Evolutionary conservation across 768 basidiomycete species (phyloP).

Genomic region (Auriscalpium microsporum): DNA sequence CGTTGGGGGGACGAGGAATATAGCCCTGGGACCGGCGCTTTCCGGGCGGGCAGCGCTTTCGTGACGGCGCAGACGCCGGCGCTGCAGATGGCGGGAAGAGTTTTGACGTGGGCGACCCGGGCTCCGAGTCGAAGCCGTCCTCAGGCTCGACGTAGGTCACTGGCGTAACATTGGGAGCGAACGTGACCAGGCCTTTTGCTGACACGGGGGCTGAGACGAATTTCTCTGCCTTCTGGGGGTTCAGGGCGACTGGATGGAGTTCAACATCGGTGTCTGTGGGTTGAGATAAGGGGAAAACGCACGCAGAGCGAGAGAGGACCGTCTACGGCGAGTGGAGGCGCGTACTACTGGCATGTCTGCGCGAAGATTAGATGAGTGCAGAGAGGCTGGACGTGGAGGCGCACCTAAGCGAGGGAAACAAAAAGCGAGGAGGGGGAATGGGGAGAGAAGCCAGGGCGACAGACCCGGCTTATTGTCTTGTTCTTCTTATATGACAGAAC

Average conservation of each 20-base stretch:
- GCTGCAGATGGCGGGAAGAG: constrained; percentile 48
- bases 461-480: constrained; percentile 11
- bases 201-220: constrained; percentile 31
- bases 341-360: constrained; percentile 14
- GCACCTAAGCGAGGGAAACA: constrained; percentile 16
- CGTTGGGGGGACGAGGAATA: constrained; percentile 26
- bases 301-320: constrained; percentile 14
- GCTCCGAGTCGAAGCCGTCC: constrained; percentile 23
- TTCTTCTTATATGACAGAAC: constrained; percentile 8
- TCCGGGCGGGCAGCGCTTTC: constrained; percentile 47
- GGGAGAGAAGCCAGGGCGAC: constrained; percentile 1
- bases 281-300: neutral
- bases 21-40: constrained; percentile 52
- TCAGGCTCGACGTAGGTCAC: constrained; percentile 35
- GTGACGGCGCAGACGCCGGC: constrained; percentile 28
- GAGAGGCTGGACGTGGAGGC: neutral
- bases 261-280: neutral
- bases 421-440: constrained; percentile 4
- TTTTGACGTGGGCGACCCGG: constrained; percentile 27
- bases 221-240: constrained; percentile 41
- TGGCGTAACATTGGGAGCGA: constrained; percentile 56
- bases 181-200: constrained; percentile 42
- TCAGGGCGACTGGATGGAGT: constrained; percentile 11
- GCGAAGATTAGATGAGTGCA: neutral
- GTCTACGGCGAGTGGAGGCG: constrained; percentile 11